These are phyloP conservation scores for Pythium insidiosum DNA, from an alignment of 352 stramenopile species.

Conservation along the genomic window DNA sequence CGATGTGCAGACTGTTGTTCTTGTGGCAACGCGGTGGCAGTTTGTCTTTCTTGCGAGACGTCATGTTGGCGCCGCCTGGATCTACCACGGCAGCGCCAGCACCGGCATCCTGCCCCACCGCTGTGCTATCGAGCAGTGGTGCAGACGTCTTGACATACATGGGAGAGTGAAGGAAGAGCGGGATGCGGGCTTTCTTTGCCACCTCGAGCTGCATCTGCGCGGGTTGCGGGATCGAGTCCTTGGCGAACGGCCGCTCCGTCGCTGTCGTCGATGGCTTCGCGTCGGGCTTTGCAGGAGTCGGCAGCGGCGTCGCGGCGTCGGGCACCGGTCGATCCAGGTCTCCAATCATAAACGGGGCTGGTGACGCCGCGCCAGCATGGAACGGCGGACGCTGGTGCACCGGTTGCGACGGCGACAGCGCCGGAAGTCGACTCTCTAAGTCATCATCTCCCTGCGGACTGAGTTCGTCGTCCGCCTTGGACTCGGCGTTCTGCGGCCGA, in stretches of 20 bases:
- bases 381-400: neutral
- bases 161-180: slow-evolving; percentile 77
- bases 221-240: slow-evolving; percentile 49
- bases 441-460: slow-evolving; percentile 1
- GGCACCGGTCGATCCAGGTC: neutral
- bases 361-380: neutral
- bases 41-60: slow-evolving; percentile 29
- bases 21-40: slow-evolving; percentile 42
- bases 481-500: slow-evolving; percentile 1
- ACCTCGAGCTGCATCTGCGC: slow-evolving; percentile 86
- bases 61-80: slow-evolving; percentile 14
- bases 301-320: neutral
- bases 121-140: slow-evolving; percentile 40
- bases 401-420: slow-evolving; percentile 2
- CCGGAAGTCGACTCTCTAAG: slow-evolving; percentile 7
- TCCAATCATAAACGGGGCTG: slow-evolving; percentile 20
- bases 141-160: slow-evolving; percentile 80
- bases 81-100: neutral
- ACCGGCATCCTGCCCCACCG: neutral
- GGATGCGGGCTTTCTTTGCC: slow-evolving; percentile 71
- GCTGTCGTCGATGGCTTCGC: slow-evolving; percentile 34
- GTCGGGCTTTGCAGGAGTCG: neutral
- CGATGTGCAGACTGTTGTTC: slow-evolving; percentile 76
- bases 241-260: slow-evolving; percentile 67
- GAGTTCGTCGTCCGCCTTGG: neutral